These are phyloP conservation scores for Geotrichum bryndzae DNA, from an alignment of 1,139 yeast genomes.

Conservation along the genomic window DNA sequence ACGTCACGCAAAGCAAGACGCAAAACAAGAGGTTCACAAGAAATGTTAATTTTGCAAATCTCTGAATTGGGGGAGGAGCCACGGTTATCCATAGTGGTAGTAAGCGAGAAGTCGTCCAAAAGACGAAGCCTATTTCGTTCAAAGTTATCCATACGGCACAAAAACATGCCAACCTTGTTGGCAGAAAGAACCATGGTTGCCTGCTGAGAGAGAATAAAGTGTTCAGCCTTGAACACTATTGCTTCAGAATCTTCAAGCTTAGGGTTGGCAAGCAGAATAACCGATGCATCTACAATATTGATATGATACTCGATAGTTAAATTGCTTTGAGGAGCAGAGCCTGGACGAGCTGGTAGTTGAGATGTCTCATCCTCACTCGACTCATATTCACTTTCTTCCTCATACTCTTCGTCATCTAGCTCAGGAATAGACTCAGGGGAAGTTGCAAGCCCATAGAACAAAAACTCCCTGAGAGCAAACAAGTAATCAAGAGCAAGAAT, in stretches of 20 bases:
- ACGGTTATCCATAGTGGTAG: conserved; percentile 66
- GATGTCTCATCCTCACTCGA: conserved; percentile 19
- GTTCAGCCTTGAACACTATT: conserved; percentile 81
- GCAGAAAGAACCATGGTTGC: conserved; percentile 58
- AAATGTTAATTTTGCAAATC: conserved; percentile 59
- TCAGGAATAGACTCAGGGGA: conserved; percentile 17
- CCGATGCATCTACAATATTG: conserved; percentile 71
- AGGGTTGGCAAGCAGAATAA: conserved; percentile 78
- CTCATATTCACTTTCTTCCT: conserved; percentile 16
- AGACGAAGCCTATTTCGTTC: conserved; percentile 60
- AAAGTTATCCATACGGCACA: conserved; percentile 65
- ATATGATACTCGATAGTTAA: conserved; percentile 47
- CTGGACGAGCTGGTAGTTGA: neutral
- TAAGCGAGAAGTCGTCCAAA: conserved; percentile 81
- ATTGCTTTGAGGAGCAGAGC: neutral
- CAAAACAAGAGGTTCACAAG: conserved; percentile 74
- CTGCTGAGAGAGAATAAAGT: conserved; percentile 65
- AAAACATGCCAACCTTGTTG: conserved; percentile 78
- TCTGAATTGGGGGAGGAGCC: conserved; percentile 54
- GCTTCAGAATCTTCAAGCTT: conserved; percentile 70
- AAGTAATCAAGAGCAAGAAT: conserved; percentile 82
- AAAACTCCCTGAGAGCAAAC: conserved; percentile 65
- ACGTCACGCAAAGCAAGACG: conserved; percentile 86
- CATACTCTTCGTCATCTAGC: conserved; percentile 9
- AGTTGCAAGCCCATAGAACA: conserved; percentile 41